phyloP scores from a whole-genome alignment of 1,284 basidiomycete genomes.

The Ceratobasidium sp. region DNA sequence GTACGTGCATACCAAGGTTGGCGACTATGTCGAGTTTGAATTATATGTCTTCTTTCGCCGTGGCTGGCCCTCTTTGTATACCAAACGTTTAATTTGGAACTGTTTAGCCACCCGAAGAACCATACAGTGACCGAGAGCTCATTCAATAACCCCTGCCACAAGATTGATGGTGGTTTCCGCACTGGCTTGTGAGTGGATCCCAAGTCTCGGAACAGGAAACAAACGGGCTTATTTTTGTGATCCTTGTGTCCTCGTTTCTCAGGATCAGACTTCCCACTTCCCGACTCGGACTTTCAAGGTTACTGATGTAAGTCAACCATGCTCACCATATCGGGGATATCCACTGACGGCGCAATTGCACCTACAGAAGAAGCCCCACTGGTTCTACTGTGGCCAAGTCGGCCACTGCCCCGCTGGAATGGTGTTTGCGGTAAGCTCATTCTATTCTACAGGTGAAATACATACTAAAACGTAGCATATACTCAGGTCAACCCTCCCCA shows the following conservation, averaged over 20 bases:
- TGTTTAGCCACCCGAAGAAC: conserved; percentile 36
- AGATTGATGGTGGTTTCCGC: background rate
- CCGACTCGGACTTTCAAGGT: conserved; percentile 16
- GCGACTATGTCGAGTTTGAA: conserved; percentile 39
- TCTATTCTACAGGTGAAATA: background rate
- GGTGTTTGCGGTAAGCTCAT: conserved; percentile 42
- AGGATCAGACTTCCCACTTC: background rate
- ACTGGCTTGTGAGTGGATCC: conserved; percentile 34
- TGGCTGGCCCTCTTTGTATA: background rate
- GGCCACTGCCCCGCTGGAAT: conserved; percentile 44
- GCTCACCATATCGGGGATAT: background rate
- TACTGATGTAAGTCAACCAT: conserved; percentile 12
- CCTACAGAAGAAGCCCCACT: conserved; percentile 26
- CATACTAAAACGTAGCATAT: background rate
- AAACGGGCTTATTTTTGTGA: background rate
- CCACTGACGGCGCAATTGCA: background rate
- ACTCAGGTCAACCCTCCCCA: conserved; percentile 33
- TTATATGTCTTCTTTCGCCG: conserved; percentile 14
- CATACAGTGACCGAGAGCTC: conserved; percentile 45
- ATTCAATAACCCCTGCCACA: conserved; percentile 14
- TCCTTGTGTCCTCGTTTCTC: conserved; percentile 16
- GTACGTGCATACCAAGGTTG: conserved; percentile 34
- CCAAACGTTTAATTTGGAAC: background rate
- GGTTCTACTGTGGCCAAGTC: conserved; percentile 45
- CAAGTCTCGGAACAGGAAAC: no score